Evolutionary conservation across 2,329 filamentous ascomycete species (phyloP).

Genomic region (Hymenoscyphus fructigenus): DNA sequence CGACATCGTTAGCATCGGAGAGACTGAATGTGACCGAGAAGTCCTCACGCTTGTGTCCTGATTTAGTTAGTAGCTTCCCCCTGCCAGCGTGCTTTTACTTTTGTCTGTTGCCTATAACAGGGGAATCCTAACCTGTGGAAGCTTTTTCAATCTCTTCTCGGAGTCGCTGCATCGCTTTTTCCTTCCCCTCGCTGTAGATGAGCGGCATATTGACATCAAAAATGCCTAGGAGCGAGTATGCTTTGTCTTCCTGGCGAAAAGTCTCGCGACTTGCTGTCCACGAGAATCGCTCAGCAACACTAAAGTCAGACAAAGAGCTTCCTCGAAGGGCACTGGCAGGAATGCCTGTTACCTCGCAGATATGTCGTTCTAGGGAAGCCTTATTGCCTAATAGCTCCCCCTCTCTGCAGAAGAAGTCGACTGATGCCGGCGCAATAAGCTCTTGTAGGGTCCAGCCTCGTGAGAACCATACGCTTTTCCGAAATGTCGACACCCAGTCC

Average conservation of each 20-base stretch:
- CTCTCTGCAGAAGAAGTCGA: constrained; percentile 24
- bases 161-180: constrained; percentile 37
- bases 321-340: background rate
- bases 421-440: constrained; percentile 22
- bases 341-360: background rate
- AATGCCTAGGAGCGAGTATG: background rate
- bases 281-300: background rate
- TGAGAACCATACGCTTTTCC: constrained; percentile 19
- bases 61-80: constrained; percentile 20
- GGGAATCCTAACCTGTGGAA: constrained; percentile 15
- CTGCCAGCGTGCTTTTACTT: background rate
- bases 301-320: background rate
- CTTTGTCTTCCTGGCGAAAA: background rate
- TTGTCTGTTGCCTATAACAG: too few species aligned
- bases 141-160: constrained; percentile 37
- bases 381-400: constrained; percentile 23
- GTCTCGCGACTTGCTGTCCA: background rate
- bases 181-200: constrained; percentile 34
- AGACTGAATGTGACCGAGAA: constrained; percentile 36
- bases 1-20: constrained; percentile 27
- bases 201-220: background rate
- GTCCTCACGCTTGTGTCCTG: constrained; percentile 28
- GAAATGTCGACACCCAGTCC: constrained; percentile 19
- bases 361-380: constrained; percentile 13
- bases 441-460: constrained; percentile 24